Conservation (phyloP, 2,329 filamentous ascomycete genomes). For the Xylaria sp. region DNA sequence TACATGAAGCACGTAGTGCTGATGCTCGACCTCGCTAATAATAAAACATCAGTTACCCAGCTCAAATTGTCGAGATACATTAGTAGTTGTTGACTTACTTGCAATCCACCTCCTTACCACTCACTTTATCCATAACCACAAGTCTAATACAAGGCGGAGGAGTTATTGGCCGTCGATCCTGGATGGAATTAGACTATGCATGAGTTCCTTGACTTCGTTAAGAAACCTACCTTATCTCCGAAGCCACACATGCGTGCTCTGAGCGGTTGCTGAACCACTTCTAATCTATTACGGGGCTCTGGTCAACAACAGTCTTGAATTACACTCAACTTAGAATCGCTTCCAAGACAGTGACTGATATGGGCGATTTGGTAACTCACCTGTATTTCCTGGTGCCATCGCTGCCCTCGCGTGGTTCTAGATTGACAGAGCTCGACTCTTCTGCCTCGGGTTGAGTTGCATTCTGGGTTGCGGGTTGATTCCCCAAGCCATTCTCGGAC, state of each 20-base stretch:
- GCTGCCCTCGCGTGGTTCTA: slow-evolving; percentile 45
- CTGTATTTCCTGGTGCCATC: slow-evolving; percentile 48
- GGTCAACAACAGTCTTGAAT: slow-evolving; percentile 38
- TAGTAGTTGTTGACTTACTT: slow-evolving; percentile 66
- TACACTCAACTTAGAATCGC: slow-evolving; percentile 15
- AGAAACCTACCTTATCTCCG: slow-evolving; percentile 83
- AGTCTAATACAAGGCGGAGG: slow-evolving; percentile 92
- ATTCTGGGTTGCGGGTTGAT: slow-evolving; percentile 38
- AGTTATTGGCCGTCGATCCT: slow-evolving; percentile 96
- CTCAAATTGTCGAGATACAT: background rate
- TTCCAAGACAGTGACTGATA: background rate
- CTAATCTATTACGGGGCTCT: slow-evolving; percentile 61
- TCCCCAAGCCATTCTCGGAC: slow-evolving; percentile 45
- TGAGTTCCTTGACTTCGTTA: slow-evolving; percentile 26
- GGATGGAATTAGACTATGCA: slow-evolving; percentile 34
- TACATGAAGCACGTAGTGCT: slow-evolving; percentile 61
- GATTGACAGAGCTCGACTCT: slow-evolving; percentile 36
- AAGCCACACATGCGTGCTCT: slow-evolving; percentile 98
- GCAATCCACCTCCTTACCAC: slow-evolving; percentile 84
- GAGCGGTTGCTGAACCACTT: slow-evolving; percentile 89
- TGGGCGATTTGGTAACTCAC: slow-evolving; percentile 35
- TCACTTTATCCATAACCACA: slow-evolving; percentile 77
- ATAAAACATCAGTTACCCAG: slow-evolving; percentile 27
- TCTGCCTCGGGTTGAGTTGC: slow-evolving; percentile 44
- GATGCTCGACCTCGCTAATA: slow-evolving; percentile 47